These are phyloP conservation scores for Trematosphaeria pertusa DNA, from an alignment of 2,329 filamentous ascomycete genomes.

Conservation along the genomic window DNA sequence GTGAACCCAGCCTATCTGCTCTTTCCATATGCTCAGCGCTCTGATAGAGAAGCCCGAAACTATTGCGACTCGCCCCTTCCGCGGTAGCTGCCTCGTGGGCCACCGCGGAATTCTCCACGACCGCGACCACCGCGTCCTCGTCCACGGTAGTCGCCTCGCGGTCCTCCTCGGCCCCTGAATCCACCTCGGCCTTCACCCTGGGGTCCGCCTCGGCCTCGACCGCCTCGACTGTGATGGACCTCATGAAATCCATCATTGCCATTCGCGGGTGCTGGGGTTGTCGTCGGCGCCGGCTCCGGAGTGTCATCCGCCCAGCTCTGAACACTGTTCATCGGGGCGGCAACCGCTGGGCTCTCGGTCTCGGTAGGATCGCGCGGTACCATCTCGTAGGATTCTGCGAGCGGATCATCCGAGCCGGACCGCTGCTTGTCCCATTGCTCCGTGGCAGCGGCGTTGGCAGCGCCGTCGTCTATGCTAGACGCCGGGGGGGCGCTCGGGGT, in stretches of 20 bases:
- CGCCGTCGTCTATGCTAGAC: slow-evolving; percentile 48
- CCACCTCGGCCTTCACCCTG: slow-evolving; percentile 58
- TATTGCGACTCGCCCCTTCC: slow-evolving; percentile 36
- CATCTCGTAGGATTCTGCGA: slow-evolving; percentile 76
- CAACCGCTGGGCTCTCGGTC: slow-evolving; percentile 69
- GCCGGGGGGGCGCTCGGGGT: slow-evolving; percentile 42
- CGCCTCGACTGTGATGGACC: slow-evolving; percentile 58
- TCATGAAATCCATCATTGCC: slow-evolving; percentile 74
- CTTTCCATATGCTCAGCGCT: slow-evolving; percentile 21
- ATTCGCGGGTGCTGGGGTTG: slow-evolving; percentile 40
- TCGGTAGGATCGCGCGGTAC: slow-evolving; percentile 76
- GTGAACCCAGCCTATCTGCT: slow-evolving; percentile 16
- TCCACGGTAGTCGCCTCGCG: slow-evolving; percentile 46
- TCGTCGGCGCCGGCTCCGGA: slow-evolving; percentile 34
- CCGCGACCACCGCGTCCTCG: slow-evolving; percentile 48
- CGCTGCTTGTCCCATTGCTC: slow-evolving; percentile 69
- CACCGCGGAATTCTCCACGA: slow-evolving; percentile 52
- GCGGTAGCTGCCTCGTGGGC: slow-evolving; percentile 52
- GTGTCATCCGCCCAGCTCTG: slow-evolving; percentile 87
- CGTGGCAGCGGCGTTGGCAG: slow-evolving; percentile 64
- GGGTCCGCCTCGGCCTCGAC: slow-evolving; percentile 57
- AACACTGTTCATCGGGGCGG: slow-evolving; percentile 63
- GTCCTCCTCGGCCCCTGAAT: slow-evolving; percentile 57
- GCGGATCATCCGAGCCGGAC: slow-evolving; percentile 55
- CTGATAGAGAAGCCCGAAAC: slow-evolving; percentile 1